Conservation (phyloP, 345 rosid genomes). For the Populus simonii region DNA sequence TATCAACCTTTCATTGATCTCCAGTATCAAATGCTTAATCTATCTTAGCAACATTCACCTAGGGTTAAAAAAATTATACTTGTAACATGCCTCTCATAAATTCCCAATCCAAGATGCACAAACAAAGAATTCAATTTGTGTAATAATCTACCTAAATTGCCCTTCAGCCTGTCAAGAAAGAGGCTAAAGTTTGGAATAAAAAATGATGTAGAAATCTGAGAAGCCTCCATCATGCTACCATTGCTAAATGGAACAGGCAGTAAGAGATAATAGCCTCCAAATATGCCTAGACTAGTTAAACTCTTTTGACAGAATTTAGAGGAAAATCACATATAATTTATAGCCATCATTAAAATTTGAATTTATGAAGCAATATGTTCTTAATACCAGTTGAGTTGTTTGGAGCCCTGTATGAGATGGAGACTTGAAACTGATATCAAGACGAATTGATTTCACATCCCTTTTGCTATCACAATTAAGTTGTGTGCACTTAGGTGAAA, state of each 20-base stretch:
- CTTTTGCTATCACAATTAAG: slow-evolving; percentile 33
- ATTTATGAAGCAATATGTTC: background rate
- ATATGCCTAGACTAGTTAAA: background rate
- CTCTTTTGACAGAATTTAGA: background rate
- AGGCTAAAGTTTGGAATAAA: background rate
- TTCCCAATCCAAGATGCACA: background rate
- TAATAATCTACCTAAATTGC: background rate
- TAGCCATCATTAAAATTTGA: background rate
- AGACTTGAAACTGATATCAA: slow-evolving; percentile 92
- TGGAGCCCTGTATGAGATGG: slow-evolving; percentile 92
- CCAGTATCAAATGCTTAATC: background rate
- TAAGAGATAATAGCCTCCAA: no score
- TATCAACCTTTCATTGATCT: background rate
- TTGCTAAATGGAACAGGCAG: no score
- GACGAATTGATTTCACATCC: slow-evolving; percentile 66
- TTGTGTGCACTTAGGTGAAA: slow-evolving; percentile 44
- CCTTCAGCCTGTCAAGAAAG: background rate
- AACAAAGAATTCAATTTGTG: background rate
- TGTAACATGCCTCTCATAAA: background rate
- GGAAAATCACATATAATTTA: background rate
- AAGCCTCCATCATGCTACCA: background rate
- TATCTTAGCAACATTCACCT: background rate
- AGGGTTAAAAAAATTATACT: no score
- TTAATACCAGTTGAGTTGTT: slow-evolving; percentile 78
- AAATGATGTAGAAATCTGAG: background rate